Evolutionary conservation across 2,329 filamentous ascomycete species (phyloP).

Genomic region (Tolypocladium amazonense): DNA sequence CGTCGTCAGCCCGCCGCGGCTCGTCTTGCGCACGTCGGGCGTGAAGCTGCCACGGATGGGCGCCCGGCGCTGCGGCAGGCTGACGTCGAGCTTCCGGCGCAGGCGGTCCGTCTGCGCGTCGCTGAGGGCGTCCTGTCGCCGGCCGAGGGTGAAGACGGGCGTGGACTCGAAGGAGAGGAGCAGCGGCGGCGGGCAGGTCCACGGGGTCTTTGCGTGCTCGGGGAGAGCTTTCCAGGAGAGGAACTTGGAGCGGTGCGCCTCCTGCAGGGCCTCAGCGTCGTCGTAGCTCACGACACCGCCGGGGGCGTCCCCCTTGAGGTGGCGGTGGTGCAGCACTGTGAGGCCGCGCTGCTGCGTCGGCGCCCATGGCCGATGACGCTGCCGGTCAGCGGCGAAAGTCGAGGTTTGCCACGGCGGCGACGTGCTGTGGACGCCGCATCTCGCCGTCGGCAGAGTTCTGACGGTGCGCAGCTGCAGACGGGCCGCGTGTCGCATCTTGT

Average conservation of each 20-base stretch:
- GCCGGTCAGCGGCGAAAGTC: background rate
- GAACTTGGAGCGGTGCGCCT: conserved; percentile 20
- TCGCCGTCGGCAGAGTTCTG: background rate
- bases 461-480: background rate
- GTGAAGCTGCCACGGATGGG: conserved; percentile 23
- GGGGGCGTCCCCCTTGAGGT: conserved; percentile 13
- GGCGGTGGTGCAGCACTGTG: conserved; percentile 17
- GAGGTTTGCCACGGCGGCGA: background rate
- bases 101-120: conserved; percentile 33
- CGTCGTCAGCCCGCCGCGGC: conserved; percentile 83
- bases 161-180: conserved; percentile 74
- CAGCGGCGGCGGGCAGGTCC: conserved; percentile 48
- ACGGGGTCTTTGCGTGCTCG: conserved; percentile 3
- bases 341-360: background rate
- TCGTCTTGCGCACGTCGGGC: conserved; percentile 58
- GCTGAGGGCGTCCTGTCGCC: conserved; percentile 55
- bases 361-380: background rate
- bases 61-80: conserved; percentile 7
- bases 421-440: background rate
- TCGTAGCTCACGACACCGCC: conserved; percentile 19
- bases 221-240: conserved; percentile 23
- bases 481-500: background rate
- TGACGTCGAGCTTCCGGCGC: conserved; percentile 25
- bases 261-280: conserved; percentile 19
- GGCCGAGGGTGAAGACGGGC: conserved; percentile 83